Base-by-base conservation (phyloP, 2,329 filamentous ascomycete species). In the Diaporthe destruens region DNA sequence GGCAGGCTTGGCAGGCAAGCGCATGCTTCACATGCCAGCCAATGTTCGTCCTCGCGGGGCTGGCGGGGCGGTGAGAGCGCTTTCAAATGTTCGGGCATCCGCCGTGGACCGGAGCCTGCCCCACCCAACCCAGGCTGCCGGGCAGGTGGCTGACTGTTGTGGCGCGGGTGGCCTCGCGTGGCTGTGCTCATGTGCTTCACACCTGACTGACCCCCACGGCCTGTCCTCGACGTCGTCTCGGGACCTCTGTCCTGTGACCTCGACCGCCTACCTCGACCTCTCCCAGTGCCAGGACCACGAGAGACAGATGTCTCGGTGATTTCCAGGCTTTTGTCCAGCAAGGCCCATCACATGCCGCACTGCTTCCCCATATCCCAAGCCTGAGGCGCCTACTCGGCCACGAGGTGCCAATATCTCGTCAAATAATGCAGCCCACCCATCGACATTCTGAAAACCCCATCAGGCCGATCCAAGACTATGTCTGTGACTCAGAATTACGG, bases 121-220 rank as follows among this genome's bases (percentile, higher is more conserved):
- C 57, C 39, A n/a, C 14, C 14, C 55, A 18, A 42, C 9, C 36
- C 56, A 59, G 56, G 56, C 36, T 59, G 23, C 56, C 36, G 14
- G 36, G 36, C 36, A 59, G 14, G 44, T 49, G 44, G 53, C 23
- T 54, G 44, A 14, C 42, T 65, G 36, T 32, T 20, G 61, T 65
- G 59, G 59, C 59, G 59, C 36, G 23, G 23, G 6, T 25, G 44
- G 25, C 29, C 25, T 16, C 23, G 42, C 11, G 59, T 49, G 61
- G 61, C 44, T 69, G 59, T 55, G 59, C 34, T 49, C 57, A 39
- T 49, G 59, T 69, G 71, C 44, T 61, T 53, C 39, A 69, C 39
- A 69, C 61, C 47, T 69, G 63, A 61, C 67, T 57, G 68, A 67
- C 71, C 71, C 71, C 71, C 59, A 71, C 68, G 67, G n/a, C 67